Conservation (phyloP, 805 yeast species). For the Cyberlindnera misumaiensis region DNA sequence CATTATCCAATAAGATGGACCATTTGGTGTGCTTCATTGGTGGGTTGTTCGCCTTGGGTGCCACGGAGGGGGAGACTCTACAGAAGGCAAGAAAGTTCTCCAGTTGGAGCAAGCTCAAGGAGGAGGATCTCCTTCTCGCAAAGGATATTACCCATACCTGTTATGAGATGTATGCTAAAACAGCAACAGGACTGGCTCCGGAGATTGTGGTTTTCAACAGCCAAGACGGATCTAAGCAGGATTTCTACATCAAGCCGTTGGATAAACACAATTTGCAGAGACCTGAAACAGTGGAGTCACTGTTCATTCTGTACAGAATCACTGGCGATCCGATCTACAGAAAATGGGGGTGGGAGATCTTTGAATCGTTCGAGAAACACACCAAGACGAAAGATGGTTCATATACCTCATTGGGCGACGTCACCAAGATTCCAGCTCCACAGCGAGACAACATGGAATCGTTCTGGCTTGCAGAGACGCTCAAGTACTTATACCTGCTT, state of each 20-base stretch:
- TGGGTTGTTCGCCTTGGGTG: conserved; percentile 82
- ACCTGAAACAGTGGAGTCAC: conserved; percentile 89
- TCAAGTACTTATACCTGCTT: conserved; percentile 74
- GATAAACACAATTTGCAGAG: conserved; percentile 86
- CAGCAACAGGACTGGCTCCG: conserved; percentile 75
- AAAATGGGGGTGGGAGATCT: conserved; percentile 85
- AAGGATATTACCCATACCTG: conserved; percentile 75
- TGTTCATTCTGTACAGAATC: conserved; percentile 71
- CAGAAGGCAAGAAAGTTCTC: conserved; percentile 46
- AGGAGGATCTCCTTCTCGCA: conserved; percentile 61
- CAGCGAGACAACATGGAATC: conserved; percentile 75
- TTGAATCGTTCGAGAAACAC: conserved; percentile 58
- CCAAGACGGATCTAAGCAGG: conserved; percentile 37
- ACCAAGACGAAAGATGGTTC: conserved; percentile 44
- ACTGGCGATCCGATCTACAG: conserved; percentile 79
- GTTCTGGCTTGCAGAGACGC: conserved; percentile 91
- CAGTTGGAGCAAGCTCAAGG: conserved; percentile 52
- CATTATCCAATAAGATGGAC: conserved; percentile 73
- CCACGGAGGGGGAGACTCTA: conserved; percentile 65
- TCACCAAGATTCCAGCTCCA: conserved; percentile 46
- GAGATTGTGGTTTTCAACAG: conserved; percentile 83
- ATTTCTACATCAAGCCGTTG: conserved; percentile 59
- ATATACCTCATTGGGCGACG: conserved; percentile 63
- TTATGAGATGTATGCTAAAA: conserved; percentile 72
- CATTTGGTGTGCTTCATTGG: conserved; percentile 90